Conservation (phyloP, 2,329 filamentous ascomycete genomes). For the Drechslerella coelobrocha region DNA sequence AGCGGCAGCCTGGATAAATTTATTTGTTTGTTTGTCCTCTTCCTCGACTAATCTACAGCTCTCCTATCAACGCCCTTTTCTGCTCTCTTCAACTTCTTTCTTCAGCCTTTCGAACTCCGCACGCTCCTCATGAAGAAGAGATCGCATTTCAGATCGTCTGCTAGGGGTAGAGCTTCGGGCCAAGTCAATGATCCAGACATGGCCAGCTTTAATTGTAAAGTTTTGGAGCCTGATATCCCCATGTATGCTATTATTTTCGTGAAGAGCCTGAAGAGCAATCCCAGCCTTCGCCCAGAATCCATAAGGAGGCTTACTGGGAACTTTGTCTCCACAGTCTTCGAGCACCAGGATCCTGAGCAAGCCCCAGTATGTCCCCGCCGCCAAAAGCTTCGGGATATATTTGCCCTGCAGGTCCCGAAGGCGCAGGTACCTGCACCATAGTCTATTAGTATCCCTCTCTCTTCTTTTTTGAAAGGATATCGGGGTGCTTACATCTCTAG, state of each 20-base stretch:
- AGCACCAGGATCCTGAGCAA: neutral
- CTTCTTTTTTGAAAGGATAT: neutral
- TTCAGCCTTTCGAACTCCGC: neutral
- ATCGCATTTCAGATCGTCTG: neutral
- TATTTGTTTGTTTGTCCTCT: no score
- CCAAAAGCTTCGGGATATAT: neutral
- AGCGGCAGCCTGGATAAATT: no score
- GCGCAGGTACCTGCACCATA: neutral
- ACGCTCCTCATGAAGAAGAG: neutral
- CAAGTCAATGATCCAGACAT: neutral
- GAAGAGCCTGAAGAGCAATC: neutral
- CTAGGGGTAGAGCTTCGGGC: neutral
- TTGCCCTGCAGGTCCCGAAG: neutral
- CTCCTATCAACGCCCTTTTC: no score
- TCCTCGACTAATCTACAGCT: no score
- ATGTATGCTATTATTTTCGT: neutral
- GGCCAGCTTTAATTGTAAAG: neutral
- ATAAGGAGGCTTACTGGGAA: neutral
- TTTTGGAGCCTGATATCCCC: neutral
- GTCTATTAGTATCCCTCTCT: neutral
- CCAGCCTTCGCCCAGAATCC: neutral
- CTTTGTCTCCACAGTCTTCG: neutral
- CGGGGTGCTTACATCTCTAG: neutral
- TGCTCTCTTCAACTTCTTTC: no score
- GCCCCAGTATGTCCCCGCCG: conserved; percentile 2